Conservation (phyloP, 106 monocot genomes). For the Dactylorhiza incarnata region DNA sequence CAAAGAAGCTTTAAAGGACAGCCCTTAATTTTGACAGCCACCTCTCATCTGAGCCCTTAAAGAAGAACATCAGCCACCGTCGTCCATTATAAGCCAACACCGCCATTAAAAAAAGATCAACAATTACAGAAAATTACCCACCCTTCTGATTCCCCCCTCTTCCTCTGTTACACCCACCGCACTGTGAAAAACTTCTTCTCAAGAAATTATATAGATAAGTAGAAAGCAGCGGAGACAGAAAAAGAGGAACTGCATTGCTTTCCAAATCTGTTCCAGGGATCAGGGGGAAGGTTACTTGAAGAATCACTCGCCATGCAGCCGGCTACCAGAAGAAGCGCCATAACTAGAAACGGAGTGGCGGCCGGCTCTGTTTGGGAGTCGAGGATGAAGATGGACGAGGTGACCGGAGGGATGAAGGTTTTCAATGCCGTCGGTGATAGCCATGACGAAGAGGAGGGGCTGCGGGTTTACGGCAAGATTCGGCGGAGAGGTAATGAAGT, state of each 20-base stretch:
- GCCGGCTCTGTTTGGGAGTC: conserved; percentile 82
- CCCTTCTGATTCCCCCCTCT: neutral
- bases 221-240: neutral
- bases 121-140: too few species aligned
- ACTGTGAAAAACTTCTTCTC: neutral
- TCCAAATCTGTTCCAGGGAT: conserved; percentile 6
- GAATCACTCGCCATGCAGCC: conserved; percentile 19
- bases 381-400: conserved; percentile 76
- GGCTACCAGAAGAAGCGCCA: conserved; percentile 19
- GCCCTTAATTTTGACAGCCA: neutral
- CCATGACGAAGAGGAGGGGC: conserved; percentile 28
- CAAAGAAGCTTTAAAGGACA: neutral
- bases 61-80: neutral
- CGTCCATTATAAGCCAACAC: neutral
- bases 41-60: neutral
- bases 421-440: conserved; percentile 28
- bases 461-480: conserved; percentile 27
- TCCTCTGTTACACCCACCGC: neutral
- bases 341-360: conserved; percentile 33
- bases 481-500: conserved; percentile 45
- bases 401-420: conserved; percentile 82
- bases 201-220: neutral
- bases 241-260: conserved; percentile 1
- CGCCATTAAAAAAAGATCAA: neutral
- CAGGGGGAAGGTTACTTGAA: conserved; percentile 3